Evolutionary conservation across 176 grass and related monocot genomes (phyloP).

Genomic region (Saccharum spontaneum): DNA sequence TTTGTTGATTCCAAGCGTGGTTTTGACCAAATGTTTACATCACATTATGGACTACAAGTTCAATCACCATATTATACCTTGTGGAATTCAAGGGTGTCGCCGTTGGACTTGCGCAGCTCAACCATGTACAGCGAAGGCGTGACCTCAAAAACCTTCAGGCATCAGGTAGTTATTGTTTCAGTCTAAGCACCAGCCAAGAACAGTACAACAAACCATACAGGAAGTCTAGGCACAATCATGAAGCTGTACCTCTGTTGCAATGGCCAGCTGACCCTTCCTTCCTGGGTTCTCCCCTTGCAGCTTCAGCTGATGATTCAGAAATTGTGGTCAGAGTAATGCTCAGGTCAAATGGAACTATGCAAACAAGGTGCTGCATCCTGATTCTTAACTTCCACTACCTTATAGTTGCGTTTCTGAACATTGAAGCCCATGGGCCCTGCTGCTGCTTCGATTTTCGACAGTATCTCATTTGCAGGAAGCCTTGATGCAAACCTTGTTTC

Average conservation of each 20-base stretch:
- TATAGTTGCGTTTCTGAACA: slow-evolving; percentile 90
- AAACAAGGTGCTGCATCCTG: neutral
- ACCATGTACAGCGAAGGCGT: slow-evolving; percentile 90
- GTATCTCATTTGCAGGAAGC: slow-evolving; percentile 90
- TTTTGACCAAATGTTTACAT: neutral
- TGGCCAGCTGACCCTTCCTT: slow-evolving; percentile 96
- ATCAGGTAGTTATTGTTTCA: slow-evolving; percentile 15
- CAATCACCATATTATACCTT: slow-evolving; percentile 41
- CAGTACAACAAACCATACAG: neutral
- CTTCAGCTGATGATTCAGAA: slow-evolving; percentile 74
- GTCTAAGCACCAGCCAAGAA: neutral
- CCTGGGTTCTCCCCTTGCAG: slow-evolving; percentile 90
- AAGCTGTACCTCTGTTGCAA: slow-evolving; percentile 77
- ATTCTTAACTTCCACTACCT: slow-evolving; percentile 45
- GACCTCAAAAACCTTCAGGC: slow-evolving; percentile 85
- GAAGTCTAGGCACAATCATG: neutral
- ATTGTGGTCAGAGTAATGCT: slow-evolving; percentile 1
- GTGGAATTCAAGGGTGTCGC: slow-evolving; percentile 92
- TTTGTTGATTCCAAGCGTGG: neutral
- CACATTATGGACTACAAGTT: neutral
- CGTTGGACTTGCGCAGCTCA: slow-evolving; percentile 87
- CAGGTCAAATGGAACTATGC: neutral
- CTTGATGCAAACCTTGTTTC: slow-evolving; percentile 96
- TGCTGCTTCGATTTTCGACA: slow-evolving; percentile 90
- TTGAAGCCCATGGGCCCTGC: slow-evolving; percentile 87